A percentile compares a stretch with the other conserved stretches of the same genome.
Evolutionary conservation across 257 asterid species (phyloP).

Genomic region (Salvia hispanica): DNA sequence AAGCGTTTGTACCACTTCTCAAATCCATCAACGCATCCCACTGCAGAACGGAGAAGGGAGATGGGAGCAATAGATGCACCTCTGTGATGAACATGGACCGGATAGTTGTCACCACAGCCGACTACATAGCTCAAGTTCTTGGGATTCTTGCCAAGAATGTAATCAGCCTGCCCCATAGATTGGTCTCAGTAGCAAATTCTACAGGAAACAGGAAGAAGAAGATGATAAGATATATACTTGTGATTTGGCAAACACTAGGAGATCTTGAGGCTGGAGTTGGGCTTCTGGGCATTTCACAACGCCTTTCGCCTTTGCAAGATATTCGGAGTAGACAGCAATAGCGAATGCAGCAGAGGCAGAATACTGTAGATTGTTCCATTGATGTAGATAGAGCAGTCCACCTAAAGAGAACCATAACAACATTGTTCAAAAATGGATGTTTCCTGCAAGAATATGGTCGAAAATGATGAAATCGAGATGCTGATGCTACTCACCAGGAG

Average conservation of each 20-base stretch:
- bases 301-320: constrained; percentile 57
- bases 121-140: constrained; percentile 72
- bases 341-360: constrained; percentile 75
- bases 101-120: constrained; percentile 75
- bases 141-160: constrained; percentile 87
- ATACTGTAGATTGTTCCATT: constrained; percentile 88
- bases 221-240: constrained; percentile 47
- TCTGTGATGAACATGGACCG: constrained; percentile 74
- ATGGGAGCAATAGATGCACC: constrained; percentile 75
- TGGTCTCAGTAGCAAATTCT: background rate
- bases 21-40: constrained; percentile 76
- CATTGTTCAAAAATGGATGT: background rate
- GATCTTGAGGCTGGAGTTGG: constrained; percentile 61
- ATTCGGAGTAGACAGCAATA: constrained; percentile 72
- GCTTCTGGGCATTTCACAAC: constrained; percentile 61
- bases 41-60: constrained; percentile 40
- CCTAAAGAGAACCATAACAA: constrained; percentile 38
- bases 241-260: constrained; percentile 70
- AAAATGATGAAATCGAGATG: background rate
- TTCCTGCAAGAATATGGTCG: constrained; percentile 5
- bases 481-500: constrained; percentile 63
- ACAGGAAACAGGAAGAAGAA: background rate
- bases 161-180: constrained; percentile 59
- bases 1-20: constrained; percentile 67
- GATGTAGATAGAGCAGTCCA: constrained; percentile 59